Evolutionary conservation across 805 yeast genomes (phyloP), one percentile per base, ranked within the genome.

Genomic region (Starmerella apicola): DNA sequence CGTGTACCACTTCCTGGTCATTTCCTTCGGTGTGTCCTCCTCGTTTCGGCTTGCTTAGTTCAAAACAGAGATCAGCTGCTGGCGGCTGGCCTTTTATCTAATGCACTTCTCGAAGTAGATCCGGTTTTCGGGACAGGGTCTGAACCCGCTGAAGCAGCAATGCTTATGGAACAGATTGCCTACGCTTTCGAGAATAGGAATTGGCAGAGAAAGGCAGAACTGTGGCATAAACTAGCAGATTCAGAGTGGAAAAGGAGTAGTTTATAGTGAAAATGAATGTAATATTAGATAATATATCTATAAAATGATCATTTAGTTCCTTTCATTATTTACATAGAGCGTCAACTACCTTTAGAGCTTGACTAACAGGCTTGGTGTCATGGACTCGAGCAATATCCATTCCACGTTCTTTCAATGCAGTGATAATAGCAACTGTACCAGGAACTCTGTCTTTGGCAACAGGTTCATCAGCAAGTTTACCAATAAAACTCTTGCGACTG

Each of bases 341-440:
- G 61, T 86, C 95, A 3, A 84, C 83, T 48, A 80, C 65, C 20
- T 64, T 59, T 17, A 74, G 58, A 10, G 70, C 72, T 47, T 76
- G 74, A 28, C 60, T 54, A 48, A 71, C 74, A 43, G 72, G 78
- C 44, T 61, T 65, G 27, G 78, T 81, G 57, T 88, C 93, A 57
- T 88, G 98, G 3, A 86, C 94, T 34, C 98, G 65, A 1, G 88
- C 81, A 17, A 91, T 75, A 56, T 85, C 88, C 0, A 82, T 67
- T 1, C 79, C 77, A 51, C 72, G 76, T 10, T 78, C 78, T 27
- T 84, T 69, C 46, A 91, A 72, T 0, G 93, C 76, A 45, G 80
- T 69, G 2, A 81, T 71, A 0, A 83, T 66, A 0, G 94, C 81
- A 8, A 76, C 76, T 0, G 95, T 84, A 10, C 93, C 88, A 36